phyloP scores from a whole-genome alignment of 164 flowering plant genomes.

The Vitis labrusca region DNA sequence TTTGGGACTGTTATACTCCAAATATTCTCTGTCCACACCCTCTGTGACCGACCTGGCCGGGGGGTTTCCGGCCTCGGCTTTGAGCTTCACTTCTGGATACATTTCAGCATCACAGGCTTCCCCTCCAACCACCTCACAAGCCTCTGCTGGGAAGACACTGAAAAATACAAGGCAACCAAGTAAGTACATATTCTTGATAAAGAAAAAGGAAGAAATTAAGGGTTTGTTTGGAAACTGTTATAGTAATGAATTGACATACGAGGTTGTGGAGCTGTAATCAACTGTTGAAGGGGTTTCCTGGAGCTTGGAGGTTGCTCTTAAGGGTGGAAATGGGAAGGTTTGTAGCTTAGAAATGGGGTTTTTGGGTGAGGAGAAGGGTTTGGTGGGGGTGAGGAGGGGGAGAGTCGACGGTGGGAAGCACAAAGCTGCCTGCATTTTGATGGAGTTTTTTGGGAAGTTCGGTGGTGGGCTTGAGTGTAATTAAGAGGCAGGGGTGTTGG shows the following conservation, averaged over 20 bases:
- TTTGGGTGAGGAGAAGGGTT: not conserved
- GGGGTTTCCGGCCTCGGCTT: constrained; percentile 24
- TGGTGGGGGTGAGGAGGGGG: constrained; percentile 5
- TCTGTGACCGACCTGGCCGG: constrained; percentile 23
- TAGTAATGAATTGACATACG: constrained; percentile 31
- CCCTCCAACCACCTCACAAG: constrained; percentile 79
- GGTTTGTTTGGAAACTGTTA: no score
- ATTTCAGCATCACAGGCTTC: constrained; percentile 59
- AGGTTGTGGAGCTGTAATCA: constrained; percentile 52
- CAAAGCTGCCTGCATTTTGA: constrained; percentile 26
- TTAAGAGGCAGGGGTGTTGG: no score
- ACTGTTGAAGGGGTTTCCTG: constrained; percentile 31
- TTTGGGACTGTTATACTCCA: constrained; percentile 54
- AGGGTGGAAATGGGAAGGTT: constrained; percentile 7
- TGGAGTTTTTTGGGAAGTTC: no score
- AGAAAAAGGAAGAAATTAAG: not conserved
- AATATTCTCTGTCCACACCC: constrained; percentile 62
- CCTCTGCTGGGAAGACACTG: constrained; percentile 86
- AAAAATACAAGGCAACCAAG: no score
- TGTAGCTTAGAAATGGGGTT: constrained; percentile 1
- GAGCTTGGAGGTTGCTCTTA: constrained; percentile 22
- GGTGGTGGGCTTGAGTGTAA: no score
- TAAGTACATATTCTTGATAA: no score
- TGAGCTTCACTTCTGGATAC: constrained; percentile 64
- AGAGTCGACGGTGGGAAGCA: constrained; percentile 3